Conservation (phyloP, 2,329 filamentous ascomycete genomes). For the Colletotrichum sp. region DNA sequence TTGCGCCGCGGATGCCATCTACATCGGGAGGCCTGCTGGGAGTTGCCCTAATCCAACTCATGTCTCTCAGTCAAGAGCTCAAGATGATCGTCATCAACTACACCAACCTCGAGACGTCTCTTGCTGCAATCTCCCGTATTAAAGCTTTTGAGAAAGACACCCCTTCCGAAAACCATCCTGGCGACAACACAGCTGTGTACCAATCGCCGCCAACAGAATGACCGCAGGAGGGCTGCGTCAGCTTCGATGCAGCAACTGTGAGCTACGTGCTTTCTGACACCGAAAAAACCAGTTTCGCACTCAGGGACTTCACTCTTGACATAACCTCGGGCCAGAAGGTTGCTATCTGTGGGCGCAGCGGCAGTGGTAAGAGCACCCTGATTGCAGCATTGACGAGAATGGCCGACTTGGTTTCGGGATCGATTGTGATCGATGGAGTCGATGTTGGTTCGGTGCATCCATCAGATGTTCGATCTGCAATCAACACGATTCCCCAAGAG, state of each 20-base stretch:
- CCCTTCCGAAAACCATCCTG: constrained; percentile 25
- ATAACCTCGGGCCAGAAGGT: not conserved
- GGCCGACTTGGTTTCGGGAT: not conserved
- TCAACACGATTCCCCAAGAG: not conserved
- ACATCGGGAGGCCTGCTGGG: constrained; percentile 34
- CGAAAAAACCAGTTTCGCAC: not conserved
- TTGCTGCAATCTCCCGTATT: constrained; percentile 37
- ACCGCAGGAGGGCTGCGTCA: not conserved
- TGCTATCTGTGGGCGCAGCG: not conserved
- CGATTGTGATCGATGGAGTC: not conserved
- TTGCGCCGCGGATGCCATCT: constrained; percentile 27
- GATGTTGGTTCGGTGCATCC: not conserved
- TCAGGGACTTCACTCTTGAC: not conserved
- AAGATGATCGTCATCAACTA: constrained; percentile 34
- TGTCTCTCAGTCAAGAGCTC: constrained; percentile 31
- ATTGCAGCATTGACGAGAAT: not conserved
- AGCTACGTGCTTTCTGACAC: not conserved
- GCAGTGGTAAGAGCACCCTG: not conserved
- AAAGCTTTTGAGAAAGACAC: constrained; percentile 32
- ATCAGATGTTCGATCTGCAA: not conserved
- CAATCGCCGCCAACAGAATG: not conserved
- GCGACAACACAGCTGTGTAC: not conserved
- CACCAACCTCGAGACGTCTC: constrained; percentile 39
- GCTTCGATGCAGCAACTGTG: not conserved
- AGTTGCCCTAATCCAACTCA: constrained; percentile 27